Evolutionary conservation across 768 basidiomycete species (phyloP), one percentile per base, ranked within the genome.

Genomic region (Multifurca ochricompacta): DNA sequence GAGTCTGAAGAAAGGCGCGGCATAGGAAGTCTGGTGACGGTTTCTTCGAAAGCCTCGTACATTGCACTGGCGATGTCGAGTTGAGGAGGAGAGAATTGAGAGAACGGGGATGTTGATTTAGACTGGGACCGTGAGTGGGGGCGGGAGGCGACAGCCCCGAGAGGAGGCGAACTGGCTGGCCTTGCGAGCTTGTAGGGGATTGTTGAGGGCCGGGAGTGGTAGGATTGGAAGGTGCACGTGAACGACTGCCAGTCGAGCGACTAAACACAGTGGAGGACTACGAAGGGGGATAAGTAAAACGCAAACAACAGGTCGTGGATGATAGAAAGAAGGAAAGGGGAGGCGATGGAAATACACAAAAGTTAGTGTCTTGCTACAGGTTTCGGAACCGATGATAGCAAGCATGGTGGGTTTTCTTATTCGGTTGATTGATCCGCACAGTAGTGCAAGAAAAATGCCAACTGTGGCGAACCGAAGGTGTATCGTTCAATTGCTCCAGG

Each of bases 191-290:
- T 4, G 83, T 78, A 7, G 83, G 81, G 3, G 67, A 64, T 3
- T 53, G 59, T 1, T 59, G 54, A 51, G 64, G 66, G 4, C 64
- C 58, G 3, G 74, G 71, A 11, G 66, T 62, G 21, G 78, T 75
- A 6, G 88, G 87, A 59, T 86, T 87, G 19, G 89, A 90, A 1
- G 86, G 85, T 2, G 82, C 76, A 51, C 86, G 82, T 30, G 72
- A 69, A 11, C 82, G 80, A 43, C 75, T 67, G 21, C 66, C 69
- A 11, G 74, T 66, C 3, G 71, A 67, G 39, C 72, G 72, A 23
- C 70, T 69, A 65, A 74, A 83, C 3, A 74, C 60, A 35, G 68
- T 67, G 16, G 78, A 71, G 63, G 74, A 67, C 73, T 63, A n/a
- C 42, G 25, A 74, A 66, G 47, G 69, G 66, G 43, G 63, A 56